Percentiles rank a stretch among this genome's conserved stretches.
Evolutionary conservation across 2,329 filamentous ascomycete genomes (phyloP).

Genomic region (Geosmithia putterillii): DNA sequence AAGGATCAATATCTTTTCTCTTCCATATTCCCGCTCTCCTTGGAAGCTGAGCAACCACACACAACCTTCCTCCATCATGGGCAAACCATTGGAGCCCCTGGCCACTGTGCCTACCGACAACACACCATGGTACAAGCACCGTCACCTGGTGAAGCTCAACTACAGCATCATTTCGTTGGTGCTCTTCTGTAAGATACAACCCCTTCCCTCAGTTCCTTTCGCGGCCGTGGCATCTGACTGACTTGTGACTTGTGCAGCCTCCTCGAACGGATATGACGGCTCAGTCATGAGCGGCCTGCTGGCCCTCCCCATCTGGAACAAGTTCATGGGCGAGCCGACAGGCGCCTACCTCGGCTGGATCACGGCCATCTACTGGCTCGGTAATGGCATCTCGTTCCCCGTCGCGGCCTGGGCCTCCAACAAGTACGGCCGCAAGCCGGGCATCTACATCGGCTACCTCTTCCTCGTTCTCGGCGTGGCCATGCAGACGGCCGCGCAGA

Average conservation of each 20-base stretch:
- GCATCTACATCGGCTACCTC: conserved; percentile 20
- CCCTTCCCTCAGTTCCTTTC: not conserved
- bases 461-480: conserved; percentile 10
- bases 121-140: not conserved
- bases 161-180: not conserved
- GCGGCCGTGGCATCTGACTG: not conserved
- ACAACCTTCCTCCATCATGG: not conserved
- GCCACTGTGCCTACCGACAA: not conserved
- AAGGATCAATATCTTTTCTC: too few species aligned
- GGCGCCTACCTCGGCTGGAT: conserved; percentile 23
- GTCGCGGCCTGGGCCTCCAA: conserved; percentile 23
- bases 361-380: conserved; percentile 22
- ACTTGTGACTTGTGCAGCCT: not conserved
- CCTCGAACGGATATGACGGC: conserved; percentile 6
- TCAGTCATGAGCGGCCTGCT: conserved; percentile 29
- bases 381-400: conserved; percentile 22
- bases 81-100: not conserved
- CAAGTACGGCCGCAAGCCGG: conserved; percentile 24
- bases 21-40: too few species aligned
- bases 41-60: too few species aligned
- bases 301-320: conserved; percentile 20
- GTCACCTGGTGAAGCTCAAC: not conserved
- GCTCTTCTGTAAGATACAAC: not conserved
- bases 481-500: conserved; percentile 12
- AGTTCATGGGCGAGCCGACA: conserved; percentile 19